Conservation (phyloP, 164 flowering plant genomes). For the Berberis vulgaris region DNA sequence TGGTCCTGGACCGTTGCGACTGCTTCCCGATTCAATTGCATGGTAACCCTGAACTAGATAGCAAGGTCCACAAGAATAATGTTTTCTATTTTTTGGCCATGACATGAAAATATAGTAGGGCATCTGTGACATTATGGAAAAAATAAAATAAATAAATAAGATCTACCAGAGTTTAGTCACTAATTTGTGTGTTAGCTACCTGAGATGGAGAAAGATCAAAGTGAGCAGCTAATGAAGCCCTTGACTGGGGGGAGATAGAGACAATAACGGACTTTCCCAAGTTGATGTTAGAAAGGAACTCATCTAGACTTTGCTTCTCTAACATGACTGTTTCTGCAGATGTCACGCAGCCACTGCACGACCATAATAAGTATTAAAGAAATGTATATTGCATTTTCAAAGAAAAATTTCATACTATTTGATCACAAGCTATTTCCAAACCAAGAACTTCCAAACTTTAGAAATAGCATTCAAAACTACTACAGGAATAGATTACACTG, state of each 20-base stretch:
- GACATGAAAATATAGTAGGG: too few species aligned
- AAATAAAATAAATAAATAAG: not conserved
- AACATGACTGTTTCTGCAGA: constrained; percentile 96
- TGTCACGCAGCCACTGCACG: constrained; percentile 87
- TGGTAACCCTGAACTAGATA: too few species aligned
- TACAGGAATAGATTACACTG: too few species aligned
- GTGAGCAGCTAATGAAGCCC: constrained; percentile 85
- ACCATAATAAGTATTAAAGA: constrained; percentile 1
- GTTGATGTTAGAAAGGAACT: constrained; percentile 65
- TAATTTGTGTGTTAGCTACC: constrained; percentile 20
- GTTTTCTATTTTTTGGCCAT: too few species aligned
- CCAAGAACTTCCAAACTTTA: not conserved
- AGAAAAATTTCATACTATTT: not conserved
- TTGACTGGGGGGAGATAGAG: constrained; percentile 87
- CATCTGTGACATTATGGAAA: too few species aligned
- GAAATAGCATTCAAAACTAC: too few species aligned
- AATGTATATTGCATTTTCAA: not conserved
- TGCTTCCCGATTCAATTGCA: too few species aligned
- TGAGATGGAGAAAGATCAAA: constrained; percentile 73
- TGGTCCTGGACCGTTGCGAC: too few species aligned
- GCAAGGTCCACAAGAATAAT: too few species aligned
- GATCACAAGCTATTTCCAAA: not conserved
- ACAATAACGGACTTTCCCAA: constrained; percentile 66
- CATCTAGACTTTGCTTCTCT: constrained; percentile 91
- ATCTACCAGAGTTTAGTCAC: not conserved